Evolutionary conservation across 441 rosid genomes (phyloP).

Genomic region (Mallotus repandus): DNA sequence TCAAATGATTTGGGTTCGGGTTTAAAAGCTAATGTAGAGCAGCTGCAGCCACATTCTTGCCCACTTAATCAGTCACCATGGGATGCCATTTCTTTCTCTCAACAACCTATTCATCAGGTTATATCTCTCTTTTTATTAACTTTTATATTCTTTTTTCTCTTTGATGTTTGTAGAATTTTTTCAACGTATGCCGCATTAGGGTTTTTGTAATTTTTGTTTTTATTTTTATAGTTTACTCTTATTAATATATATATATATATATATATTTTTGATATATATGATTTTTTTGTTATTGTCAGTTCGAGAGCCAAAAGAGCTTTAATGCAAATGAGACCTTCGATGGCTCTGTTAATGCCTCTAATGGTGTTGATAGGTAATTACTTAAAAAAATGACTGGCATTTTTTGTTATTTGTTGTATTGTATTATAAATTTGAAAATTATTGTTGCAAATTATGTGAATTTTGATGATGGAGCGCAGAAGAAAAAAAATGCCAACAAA

Average conservation of each 20-base stretch:
- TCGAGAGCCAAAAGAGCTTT: conserved; percentile 40
- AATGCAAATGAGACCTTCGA: conserved; percentile 48
- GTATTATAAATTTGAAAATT: no score
- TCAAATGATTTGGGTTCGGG: conserved; percentile 25
- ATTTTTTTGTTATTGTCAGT: conserved; percentile 37
- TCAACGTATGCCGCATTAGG: no score
- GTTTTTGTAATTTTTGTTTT: no score
- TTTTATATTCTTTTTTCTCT: conserved; percentile 18
- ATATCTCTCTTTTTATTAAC: conserved; percentile 11
- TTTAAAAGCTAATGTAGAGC: conserved; percentile 5
- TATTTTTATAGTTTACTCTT: neutral
- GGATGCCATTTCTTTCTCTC: conserved; percentile 64
- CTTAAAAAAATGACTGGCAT: conserved; percentile 1
- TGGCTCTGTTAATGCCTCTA: conserved; percentile 39
- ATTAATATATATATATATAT: neutral
- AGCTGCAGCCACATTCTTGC: conserved; percentile 46
- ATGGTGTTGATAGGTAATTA: conserved; percentile 40
- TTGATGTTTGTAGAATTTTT: neutral
- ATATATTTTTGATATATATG: neutral
- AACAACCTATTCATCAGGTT: conserved; percentile 36
- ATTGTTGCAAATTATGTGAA: no score
- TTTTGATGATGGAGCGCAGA: no score
- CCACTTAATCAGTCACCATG: conserved; percentile 87
- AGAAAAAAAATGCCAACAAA: no score
- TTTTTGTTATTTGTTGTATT: no score